Conservation (phyloP, 768 basidiomycete species). For the Rhodotorula sphaerocarpa region DNA sequence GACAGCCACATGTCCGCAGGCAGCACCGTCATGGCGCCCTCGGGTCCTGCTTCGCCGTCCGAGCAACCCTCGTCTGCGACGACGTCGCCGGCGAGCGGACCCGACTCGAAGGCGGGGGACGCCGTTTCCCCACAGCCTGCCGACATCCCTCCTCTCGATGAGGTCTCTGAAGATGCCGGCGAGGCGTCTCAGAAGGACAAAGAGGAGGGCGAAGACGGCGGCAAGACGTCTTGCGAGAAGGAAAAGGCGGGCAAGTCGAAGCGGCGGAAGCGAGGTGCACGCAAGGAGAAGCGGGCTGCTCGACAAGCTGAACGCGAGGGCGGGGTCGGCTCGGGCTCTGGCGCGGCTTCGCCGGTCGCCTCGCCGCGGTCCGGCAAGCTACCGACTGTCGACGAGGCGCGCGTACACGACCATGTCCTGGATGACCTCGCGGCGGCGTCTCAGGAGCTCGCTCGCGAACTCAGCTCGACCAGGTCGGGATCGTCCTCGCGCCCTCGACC, state of each 20-base stretch:
- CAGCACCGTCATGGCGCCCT: neutral
- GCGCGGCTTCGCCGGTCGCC: neutral
- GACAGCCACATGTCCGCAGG: neutral
- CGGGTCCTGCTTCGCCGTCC: neutral
- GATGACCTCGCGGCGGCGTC: conserved; percentile 29
- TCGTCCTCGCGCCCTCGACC: conserved; percentile 12
- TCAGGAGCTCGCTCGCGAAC: conserved; percentile 36
- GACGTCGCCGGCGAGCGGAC: no score
- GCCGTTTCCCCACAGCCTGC: no score
- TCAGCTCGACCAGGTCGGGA: conserved; percentile 12
- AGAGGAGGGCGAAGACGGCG: neutral
- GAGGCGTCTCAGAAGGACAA: neutral
- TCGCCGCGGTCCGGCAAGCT: neutral
- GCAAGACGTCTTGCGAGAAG: neutral
- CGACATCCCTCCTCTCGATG: no score
- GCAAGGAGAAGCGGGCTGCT: conserved; percentile 31
- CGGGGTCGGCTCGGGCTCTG: neutral
- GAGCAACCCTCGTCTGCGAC: neutral
- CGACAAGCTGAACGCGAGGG: conserved; percentile 7
- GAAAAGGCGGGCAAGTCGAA: conserved; percentile 12
- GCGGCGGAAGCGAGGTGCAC: conserved; percentile 31
- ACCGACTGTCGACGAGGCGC: neutral
- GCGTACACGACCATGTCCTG: conserved; percentile 16
- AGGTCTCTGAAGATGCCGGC: no score
- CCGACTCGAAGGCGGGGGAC: neutral